These are phyloP conservation scores for Tetraselmis striata DNA, from an alignment of 139 green algal species.

Conservation along the genomic window DNA sequence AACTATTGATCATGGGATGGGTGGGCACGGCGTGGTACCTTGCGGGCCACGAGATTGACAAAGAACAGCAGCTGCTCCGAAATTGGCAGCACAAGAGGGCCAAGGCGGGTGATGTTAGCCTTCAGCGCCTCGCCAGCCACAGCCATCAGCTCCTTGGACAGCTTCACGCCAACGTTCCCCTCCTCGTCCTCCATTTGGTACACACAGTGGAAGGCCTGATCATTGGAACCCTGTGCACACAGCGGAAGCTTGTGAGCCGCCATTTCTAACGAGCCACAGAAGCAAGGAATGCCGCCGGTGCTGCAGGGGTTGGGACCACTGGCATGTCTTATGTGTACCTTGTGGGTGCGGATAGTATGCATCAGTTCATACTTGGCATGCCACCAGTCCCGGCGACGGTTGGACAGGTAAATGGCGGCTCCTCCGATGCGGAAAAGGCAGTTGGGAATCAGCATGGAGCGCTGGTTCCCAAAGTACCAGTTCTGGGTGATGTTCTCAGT, in stretches of 20 bases:
- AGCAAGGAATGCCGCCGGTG: too few relatives aligned
- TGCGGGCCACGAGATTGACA: conserved; percentile 77
- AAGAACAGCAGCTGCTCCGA: conserved; percentile 92
- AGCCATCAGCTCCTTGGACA: conserved; percentile 89
- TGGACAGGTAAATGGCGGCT: conserved; percentile 88
- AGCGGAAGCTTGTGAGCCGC: too few relatives aligned
- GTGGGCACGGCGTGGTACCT: conserved; percentile 45
- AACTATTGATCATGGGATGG: too few relatives aligned
- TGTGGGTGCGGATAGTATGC: conserved; percentile 46
- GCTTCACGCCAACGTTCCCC: conserved; percentile 57
- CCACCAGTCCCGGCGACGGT: conserved; percentile 59
- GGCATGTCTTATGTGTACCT: too few relatives aligned
- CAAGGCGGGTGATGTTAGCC: conserved; percentile 96
- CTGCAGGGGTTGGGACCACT: too few relatives aligned
- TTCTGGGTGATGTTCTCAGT: conserved; percentile 99
- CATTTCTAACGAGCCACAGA: too few relatives aligned
- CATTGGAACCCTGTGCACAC: conserved; percentile 23
- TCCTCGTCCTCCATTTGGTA: conserved; percentile 68
- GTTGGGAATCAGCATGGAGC: conserved; percentile 96
- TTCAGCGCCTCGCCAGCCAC: conserved; percentile 80
- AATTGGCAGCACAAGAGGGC: conserved; percentile 87
- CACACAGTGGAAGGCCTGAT: conserved; percentile 39
- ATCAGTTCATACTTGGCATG: conserved; percentile 79
- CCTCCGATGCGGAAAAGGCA: conserved; percentile 92
- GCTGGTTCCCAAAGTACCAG: conserved; percentile 86